These are phyloP conservation scores for Diversispora epigaea DNA, from an alignment of 192 early-diverging fungal genomes.

Conservation along the genomic window DNA sequence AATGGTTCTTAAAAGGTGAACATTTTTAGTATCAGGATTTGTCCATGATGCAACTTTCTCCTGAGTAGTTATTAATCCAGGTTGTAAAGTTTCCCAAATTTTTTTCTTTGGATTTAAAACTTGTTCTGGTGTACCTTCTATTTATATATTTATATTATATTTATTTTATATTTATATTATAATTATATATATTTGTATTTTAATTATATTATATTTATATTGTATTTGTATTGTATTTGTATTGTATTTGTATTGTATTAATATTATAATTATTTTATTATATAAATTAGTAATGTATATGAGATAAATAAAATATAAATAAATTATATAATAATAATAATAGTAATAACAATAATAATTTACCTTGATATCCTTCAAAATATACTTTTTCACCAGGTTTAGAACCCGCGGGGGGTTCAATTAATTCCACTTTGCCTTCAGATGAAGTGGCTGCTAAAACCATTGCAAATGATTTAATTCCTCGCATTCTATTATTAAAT, in stretches of 20 bases:
- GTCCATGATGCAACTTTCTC: slow-evolving; percentile 63
- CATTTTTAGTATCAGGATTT: slow-evolving; percentile 51
- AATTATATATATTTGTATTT: too few relatives aligned
- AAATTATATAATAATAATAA: slow-evolving; percentile 1
- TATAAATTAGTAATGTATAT: too few relatives aligned
- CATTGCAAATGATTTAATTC: slow-evolving; percentile 94
- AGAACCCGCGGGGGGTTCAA: slow-evolving; percentile 81
- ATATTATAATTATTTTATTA: too few relatives aligned
- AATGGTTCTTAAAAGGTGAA: slow-evolving; percentile 46
- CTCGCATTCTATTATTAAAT: slow-evolving; percentile 64
- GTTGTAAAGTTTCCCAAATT: slow-evolving; percentile 96
- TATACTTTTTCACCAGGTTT: slow-evolving; percentile 88
- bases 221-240: too few relatives aligned
- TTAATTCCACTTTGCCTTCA: slow-evolving; percentile 89
- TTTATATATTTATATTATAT: background rate
- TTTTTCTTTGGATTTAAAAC: slow-evolving; percentile 98
- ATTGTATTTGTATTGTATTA: too few relatives aligned
- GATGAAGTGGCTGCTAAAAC: slow-evolving; percentile 86
- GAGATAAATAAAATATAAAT: too few relatives aligned
- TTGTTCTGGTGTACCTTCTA: slow-evolving; percentile 72
- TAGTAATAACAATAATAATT: background rate
- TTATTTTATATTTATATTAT: too few relatives aligned
- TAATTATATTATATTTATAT: too few relatives aligned
- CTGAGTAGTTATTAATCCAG: slow-evolving; percentile 72
- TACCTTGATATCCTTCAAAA: slow-evolving; percentile 87